These are phyloP conservation scores for Teunomyces lycoperdinae DNA, from an alignment of 805 yeast species.

Conservation along the genomic window DNA sequence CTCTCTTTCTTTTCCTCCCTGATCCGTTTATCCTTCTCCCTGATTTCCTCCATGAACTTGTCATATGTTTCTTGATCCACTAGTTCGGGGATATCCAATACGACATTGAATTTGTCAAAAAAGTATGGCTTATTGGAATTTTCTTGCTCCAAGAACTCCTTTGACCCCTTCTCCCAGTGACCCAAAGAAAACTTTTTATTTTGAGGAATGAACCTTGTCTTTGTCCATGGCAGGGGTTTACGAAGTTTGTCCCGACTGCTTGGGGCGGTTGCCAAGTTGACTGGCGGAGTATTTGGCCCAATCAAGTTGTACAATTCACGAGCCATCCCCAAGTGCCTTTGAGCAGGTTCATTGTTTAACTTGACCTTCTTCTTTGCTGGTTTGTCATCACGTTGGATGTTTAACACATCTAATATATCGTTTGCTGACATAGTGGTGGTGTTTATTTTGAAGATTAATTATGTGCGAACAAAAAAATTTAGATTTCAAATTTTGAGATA, in stretches of 20 bases:
- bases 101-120: conserved; percentile 73
- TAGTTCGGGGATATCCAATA: conserved; percentile 67
- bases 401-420: conserved; percentile 76
- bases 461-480: neutral
- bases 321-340: conserved; percentile 66
- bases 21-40: conserved; percentile 17
- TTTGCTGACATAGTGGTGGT: conserved; percentile 27
- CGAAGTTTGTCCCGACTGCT: conserved; percentile 61
- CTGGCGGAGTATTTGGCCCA: conserved; percentile 92
- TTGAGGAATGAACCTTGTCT: conserved; percentile 57
- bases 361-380: conserved; percentile 43
- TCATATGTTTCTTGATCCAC: conserved; percentile 58
- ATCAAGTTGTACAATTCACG: conserved; percentile 84
- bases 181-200: conserved; percentile 43
- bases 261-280: conserved; percentile 23
- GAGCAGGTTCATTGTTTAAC: conserved; percentile 16
- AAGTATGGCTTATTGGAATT: conserved; percentile 47
- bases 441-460: neutral
- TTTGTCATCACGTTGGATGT: conserved; percentile 52
- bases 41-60: conserved; percentile 44
- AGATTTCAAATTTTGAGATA: neutral
- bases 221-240: conserved; percentile 82
- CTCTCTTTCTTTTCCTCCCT: conserved; percentile 9
- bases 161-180: conserved; percentile 88
- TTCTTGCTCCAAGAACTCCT: conserved; percentile 38